A percentile compares a stretch with the other conserved stretches of the same genome.
Conservation (phyloP, 1,139 yeast genomes). For the Diutina siamensis region DNA sequence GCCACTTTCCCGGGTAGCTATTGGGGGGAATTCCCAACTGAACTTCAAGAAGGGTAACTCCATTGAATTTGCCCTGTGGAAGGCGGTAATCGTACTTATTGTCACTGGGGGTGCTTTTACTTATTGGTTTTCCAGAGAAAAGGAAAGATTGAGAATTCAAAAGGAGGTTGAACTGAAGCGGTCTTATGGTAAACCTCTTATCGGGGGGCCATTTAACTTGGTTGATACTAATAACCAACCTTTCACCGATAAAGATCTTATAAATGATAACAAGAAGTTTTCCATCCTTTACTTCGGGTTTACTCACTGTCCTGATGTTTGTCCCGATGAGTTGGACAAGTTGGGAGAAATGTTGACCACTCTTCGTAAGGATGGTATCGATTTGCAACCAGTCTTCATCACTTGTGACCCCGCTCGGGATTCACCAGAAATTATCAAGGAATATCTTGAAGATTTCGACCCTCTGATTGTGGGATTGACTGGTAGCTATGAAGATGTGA, state of each 20-base stretch:
- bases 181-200: conserved; percentile 83
- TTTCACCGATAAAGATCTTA: conserved; percentile 67
- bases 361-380: conserved; percentile 46
- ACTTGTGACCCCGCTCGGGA: conserved; percentile 97
- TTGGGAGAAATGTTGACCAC: conserved; percentile 67
- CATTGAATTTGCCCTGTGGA: conserved; percentile 80
- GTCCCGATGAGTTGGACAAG: conserved; percentile 95
- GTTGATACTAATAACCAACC: conserved; percentile 56
- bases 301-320: conserved; percentile 94
- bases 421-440: conserved; percentile 68
- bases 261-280: conserved; percentile 50
- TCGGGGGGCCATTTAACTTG: conserved; percentile 81
- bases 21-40: conserved; percentile 24
- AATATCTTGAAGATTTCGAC: conserved; percentile 78
- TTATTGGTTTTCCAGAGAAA: conserved; percentile 58
- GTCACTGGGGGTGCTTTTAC: conserved; percentile 62
- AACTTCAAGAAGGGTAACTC: conserved; percentile 24
- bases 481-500: conserved; percentile 78
- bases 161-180: conserved; percentile 75
- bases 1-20: conserved; percentile 39
- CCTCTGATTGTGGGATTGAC: conserved; percentile 82
- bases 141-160: conserved; percentile 60
- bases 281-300: conserved; percentile 85
- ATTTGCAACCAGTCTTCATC: conserved; percentile 75
- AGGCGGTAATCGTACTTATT: conserved; percentile 57